Conservation (phyloP, 257 asterid genomes). For the Paulownia fortunei region DNA sequence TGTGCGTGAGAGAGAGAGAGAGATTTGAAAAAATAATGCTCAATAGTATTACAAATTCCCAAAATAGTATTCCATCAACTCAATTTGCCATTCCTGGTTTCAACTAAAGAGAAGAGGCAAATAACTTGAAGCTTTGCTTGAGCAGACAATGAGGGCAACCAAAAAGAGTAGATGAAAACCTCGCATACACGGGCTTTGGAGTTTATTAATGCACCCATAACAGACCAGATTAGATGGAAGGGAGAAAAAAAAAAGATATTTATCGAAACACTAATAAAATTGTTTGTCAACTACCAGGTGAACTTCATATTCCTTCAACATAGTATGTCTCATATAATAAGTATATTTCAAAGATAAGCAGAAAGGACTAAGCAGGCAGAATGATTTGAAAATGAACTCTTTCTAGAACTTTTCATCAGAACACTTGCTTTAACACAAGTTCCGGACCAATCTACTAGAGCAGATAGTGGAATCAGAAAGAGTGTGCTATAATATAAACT, state of each 20-base stretch:
- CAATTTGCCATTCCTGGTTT: neutral
- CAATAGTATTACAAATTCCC: neutral
- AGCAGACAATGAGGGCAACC: neutral
- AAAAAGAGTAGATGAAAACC: neutral
- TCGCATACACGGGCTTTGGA: too few relatives aligned
- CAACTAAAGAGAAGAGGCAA: neutral
- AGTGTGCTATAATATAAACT: neutral
- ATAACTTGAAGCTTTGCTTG: neutral
- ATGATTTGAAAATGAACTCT: neutral
- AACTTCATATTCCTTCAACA: too few relatives aligned
- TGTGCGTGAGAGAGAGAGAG: neutral
- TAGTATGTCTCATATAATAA: neutral
- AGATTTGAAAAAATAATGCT: neutral
- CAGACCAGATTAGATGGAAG: neutral
- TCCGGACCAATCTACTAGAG: conserved; percentile 1
- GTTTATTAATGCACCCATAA: neutral
- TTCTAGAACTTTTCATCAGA: neutral
- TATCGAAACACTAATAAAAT: too few relatives aligned
- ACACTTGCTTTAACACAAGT: neutral
- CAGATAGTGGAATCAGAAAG: neutral
- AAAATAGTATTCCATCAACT: neutral
- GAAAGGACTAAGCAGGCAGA: neutral
- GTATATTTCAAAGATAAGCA: neutral
- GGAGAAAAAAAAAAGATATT: neutral
- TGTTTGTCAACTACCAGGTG: too few relatives aligned